These are phyloP conservation scores for Lactarius indigo DNA, from an alignment of 768 basidiomycete species.

Conservation along the genomic window DNA sequence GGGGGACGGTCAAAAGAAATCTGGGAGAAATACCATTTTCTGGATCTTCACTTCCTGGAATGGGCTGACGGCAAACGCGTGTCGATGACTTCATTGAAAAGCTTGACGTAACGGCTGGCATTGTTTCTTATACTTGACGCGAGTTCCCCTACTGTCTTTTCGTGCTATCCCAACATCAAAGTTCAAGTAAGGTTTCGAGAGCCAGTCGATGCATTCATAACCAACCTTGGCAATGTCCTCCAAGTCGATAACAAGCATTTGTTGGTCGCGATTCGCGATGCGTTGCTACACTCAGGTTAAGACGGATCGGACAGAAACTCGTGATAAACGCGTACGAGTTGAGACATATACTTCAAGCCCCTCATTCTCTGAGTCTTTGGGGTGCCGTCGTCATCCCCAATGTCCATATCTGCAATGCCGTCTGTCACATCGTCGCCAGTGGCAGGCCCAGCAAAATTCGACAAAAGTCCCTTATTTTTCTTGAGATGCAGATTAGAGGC, in stretches of 20 bases:
- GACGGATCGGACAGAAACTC: constrained; percentile 6
- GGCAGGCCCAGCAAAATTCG: constrained; percentile 55
- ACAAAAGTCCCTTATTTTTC: constrained; percentile 68
- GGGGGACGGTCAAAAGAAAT: background rate
- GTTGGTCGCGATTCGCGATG: constrained; percentile 90
- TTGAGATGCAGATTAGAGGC: constrained; percentile 34
- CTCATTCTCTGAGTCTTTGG: constrained; percentile 35
- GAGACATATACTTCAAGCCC: constrained; percentile 74
- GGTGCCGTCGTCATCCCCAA: constrained; percentile 48
- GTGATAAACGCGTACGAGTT: constrained; percentile 55
- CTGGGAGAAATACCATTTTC: constrained; percentile 71
- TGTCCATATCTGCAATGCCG: constrained; percentile 67
- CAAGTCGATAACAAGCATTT: constrained; percentile 83
- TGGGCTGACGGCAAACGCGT: constrained; percentile 86
- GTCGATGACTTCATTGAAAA: constrained; percentile 90
- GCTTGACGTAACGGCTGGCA: constrained; percentile 81
- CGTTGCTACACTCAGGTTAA: constrained; percentile 57
- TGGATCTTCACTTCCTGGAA: constrained; percentile 99
- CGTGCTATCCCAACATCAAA: constrained; percentile 44
- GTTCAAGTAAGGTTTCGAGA: background rate
- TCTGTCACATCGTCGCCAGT: constrained; percentile 67
- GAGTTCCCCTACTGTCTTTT: constrained; percentile 67
- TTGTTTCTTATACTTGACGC: constrained; percentile 79
- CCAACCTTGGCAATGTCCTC: constrained; percentile 79
- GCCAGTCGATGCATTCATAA: constrained; percentile 1